Evolutionary conservation across 805 yeast species (phyloP).

Genomic region (Candida bentonensis): DNA sequence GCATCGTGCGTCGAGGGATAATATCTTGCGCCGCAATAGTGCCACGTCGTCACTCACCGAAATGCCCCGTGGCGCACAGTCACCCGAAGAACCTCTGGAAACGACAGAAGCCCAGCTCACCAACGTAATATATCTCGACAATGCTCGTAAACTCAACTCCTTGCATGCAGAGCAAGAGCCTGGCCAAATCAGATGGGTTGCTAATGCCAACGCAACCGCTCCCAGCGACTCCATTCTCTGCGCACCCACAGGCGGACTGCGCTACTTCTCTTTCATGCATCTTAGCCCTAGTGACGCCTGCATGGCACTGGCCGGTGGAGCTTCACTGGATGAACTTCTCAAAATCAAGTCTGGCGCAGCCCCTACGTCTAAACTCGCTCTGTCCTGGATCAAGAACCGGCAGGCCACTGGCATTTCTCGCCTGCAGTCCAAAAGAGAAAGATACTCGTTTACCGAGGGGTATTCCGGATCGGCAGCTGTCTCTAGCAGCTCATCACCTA

Average conservation of each 20-base stretch:
- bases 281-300: background rate
- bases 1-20: background rate
- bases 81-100: slow-evolving; percentile 9
- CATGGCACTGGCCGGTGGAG: background rate
- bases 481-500: slow-evolving; percentile 1
- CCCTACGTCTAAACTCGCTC: slow-evolving; percentile 14
- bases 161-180: slow-evolving; percentile 26
- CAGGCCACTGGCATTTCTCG: background rate
- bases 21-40: background rate
- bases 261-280: slow-evolving; percentile 14
- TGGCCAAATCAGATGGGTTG: slow-evolving; percentile 21
- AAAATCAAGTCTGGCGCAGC: slow-evolving; percentile 6
- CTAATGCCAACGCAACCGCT: slow-evolving; percentile 2
- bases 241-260: slow-evolving; percentile 26
- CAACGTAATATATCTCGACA: slow-evolving; percentile 22
- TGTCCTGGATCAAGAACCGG: background rate
- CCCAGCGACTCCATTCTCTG: slow-evolving; percentile 15
- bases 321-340: background rate
- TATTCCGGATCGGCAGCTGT: background rate
- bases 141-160: slow-evolving; percentile 22
- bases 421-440: slow-evolving; percentile 3
- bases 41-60: background rate
- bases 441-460: slow-evolving; percentile 5
- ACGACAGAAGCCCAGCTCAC: slow-evolving; percentile 12
- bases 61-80: slow-evolving; percentile 5